Evolutionary conservation across 176 grass and related monocot genomes (phyloP), one percentile per base, ranked within the genome.

Genomic region (Rhynchospora pubera): DNA sequence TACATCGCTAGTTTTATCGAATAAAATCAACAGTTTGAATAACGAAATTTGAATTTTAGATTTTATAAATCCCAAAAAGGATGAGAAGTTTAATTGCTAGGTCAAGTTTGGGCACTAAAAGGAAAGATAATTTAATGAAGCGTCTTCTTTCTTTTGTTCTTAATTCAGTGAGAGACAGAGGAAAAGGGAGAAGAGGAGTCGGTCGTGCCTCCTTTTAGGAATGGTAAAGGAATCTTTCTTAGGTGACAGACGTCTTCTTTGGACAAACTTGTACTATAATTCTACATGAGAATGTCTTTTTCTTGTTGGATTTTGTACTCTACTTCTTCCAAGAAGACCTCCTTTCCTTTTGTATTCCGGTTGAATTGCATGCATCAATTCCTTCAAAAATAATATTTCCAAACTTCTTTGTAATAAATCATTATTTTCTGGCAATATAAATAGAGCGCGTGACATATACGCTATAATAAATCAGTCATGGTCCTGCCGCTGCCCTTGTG

Each of bases 261-360:
- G 73, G 85, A 89, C 82, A 91, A 90, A 60, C 66, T 81, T 84
- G 47, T 55, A 76, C 52, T 39, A 47, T 51, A 85, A n/a, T 68
- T 43, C 51, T 85, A 56, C 34, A 78, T 79, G 8, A 30, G 16
- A 65, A 43, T 85, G 74, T 85, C 64, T 26, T 80, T 45, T 79
- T 70, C 59, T 24, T 75, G 70, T 90, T 85, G 77, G 90, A 90
- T 88, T 83, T 90, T 73, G 81, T 60, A 82, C 68, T 62, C 45
- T 28, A 28, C 26, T 28, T n/a, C n/a, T n/a, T 80, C 85, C 82
- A 32, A 74, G 84, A 57, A 80, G 51, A 19, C 74, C 56, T 79
- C 85, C 85, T 79, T 63, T 44, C 57, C 55, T 58, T 87, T 87
- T 85, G 85, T 87, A 83, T 81, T 89, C 58, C 24, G 65, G 56